Conservation (phyloP, 305 asterid genomes). For the Fraxinus sp. region DNA sequence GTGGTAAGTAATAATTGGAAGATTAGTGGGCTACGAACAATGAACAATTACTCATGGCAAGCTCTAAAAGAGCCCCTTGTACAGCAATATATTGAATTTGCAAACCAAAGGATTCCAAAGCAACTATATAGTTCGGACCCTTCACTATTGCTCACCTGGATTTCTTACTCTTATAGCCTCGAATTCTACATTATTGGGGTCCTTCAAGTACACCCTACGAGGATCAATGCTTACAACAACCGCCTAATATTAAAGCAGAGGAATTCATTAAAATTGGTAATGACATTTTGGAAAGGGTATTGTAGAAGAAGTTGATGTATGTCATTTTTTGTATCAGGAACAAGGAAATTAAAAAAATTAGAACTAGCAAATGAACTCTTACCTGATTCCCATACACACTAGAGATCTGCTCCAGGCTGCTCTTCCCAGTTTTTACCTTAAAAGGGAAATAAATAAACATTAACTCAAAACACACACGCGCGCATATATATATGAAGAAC, state of each 20-base stretch:
- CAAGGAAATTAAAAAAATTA: not conserved
- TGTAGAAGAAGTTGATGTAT: not conserved
- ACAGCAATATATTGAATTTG: not conserved
- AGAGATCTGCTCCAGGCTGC: slow-evolving; percentile 89
- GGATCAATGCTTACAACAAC: slow-evolving; percentile 98
- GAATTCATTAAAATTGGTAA: slow-evolving; percentile 3
- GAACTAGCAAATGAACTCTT: slow-evolving; percentile 11
- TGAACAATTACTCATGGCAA: not conserved
- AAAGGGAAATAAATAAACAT: slow-evolving; percentile 17
- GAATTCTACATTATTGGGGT: slow-evolving; percentile 69
- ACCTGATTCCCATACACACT: slow-evolving; percentile 96
- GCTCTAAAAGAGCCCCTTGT: not conserved
- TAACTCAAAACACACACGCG: not conserved
- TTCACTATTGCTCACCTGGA: slow-evolving; percentile 55
- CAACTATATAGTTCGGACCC: not conserved
- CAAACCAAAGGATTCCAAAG: not conserved
- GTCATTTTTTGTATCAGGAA: not conserved
- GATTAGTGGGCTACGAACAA: not conserved
- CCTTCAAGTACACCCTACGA: slow-evolving; percentile 69
- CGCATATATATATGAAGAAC: slow-evolving; percentile 1
- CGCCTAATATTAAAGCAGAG: slow-evolving; percentile 50
- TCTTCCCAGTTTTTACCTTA: slow-evolving; percentile 85
- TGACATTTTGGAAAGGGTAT: not conserved
- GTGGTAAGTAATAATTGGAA: not conserved
- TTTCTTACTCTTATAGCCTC: slow-evolving; percentile 57